These are phyloP conservation scores for Fusarium coffeatum DNA, from an alignment of 2,329 filamentous ascomycete genomes.

Conservation along the genomic window DNA sequence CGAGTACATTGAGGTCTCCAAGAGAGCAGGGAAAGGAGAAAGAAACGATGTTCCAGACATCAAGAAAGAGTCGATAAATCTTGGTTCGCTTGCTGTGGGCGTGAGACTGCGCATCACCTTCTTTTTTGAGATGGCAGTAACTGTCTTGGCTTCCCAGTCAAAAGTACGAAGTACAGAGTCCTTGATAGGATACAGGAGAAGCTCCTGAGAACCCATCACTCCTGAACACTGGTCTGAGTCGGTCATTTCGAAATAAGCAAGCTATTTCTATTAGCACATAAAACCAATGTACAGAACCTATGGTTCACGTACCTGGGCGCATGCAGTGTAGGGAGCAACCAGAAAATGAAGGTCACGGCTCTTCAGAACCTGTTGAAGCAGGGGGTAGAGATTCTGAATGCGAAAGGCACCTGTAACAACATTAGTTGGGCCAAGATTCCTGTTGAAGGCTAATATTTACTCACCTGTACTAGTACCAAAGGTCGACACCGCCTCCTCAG, in stretches of 20 bases:
- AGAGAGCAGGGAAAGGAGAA: constrained; percentile 80
- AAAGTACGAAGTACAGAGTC: constrained; percentile 76
- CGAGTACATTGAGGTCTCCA: constrained; percentile 66
- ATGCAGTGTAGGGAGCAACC: constrained; percentile 88
- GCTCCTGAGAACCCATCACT: constrained; percentile 85
- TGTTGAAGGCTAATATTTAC: constrained; percentile 2
- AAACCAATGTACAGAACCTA: neutral
- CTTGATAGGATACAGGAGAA: constrained; percentile 86
- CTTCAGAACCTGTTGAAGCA: constrained; percentile 79
- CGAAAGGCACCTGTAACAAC: constrained; percentile 71
- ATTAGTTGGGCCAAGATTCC: constrained; percentile 44
- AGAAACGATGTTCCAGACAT: constrained; percentile 87
- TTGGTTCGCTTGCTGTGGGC: constrained; percentile 71
- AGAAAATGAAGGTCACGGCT: constrained; percentile 78
- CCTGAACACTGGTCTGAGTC: constrained; percentile 77
- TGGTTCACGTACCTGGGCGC: constrained; percentile 75
- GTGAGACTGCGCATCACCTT: constrained; percentile 75
- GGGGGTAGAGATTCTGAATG: constrained; percentile 78
- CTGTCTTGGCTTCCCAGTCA: constrained; percentile 75
- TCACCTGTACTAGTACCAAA: constrained; percentile 84
- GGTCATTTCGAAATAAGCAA: constrained; percentile 80
- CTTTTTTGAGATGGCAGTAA: constrained; percentile 73
- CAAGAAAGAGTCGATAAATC: constrained; percentile 85
- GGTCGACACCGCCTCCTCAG: constrained; percentile 82
- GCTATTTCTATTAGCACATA: constrained; percentile 58